Conservation (phyloP, 2,329 filamentous ascomycete species). For the Aspergillus candidus region DNA sequence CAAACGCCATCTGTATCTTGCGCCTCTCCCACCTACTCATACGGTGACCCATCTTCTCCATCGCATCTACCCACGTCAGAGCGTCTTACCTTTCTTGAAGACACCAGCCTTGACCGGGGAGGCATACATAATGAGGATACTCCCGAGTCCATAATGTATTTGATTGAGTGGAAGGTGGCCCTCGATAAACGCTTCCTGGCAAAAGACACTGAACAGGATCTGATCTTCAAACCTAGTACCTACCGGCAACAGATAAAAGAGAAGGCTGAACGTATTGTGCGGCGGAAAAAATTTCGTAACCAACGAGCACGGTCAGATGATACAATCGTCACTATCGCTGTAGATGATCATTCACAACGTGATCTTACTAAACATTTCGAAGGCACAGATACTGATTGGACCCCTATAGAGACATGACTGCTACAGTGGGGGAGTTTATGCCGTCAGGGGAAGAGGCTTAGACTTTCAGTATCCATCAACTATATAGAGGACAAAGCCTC, state of each 20-base stretch:
- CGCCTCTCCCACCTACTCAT: conserved; percentile 8
- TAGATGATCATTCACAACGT: conserved; percentile 17
- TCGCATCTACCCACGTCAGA: conserved; percentile 1
- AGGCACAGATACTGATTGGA: conserved; percentile 18
- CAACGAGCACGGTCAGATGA: conserved; percentile 19
- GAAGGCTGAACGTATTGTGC: conserved; percentile 11
- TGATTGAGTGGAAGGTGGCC: conserved; percentile 19
- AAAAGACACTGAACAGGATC: conserved; percentile 18
- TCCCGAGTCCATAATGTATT: too few species aligned
- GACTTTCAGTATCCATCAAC: conserved; percentile 19
- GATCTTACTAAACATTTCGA: conserved; percentile 20
- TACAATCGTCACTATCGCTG: conserved; percentile 15
- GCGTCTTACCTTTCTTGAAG: conserved; percentile 2
- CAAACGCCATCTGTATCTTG: conserved; percentile 13
- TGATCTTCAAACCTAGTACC: conserved; percentile 11
- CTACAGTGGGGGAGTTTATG: conserved; percentile 16
- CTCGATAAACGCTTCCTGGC: conserved; percentile 15
- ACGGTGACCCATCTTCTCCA: background rate
- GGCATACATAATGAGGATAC: too few species aligned
- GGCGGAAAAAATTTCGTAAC: conserved; percentile 14
- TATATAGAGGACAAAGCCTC: conserved; percentile 19
- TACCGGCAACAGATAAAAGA: conserved; percentile 17
- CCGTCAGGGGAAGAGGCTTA: conserved; percentile 17
- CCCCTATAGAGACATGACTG: conserved; percentile 17
- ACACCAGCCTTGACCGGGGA: too few species aligned